Evolutionary conservation across 2,329 filamentous ascomycete genomes (phyloP).

Genomic region (Byssoonygena ceratinophila): DNA sequence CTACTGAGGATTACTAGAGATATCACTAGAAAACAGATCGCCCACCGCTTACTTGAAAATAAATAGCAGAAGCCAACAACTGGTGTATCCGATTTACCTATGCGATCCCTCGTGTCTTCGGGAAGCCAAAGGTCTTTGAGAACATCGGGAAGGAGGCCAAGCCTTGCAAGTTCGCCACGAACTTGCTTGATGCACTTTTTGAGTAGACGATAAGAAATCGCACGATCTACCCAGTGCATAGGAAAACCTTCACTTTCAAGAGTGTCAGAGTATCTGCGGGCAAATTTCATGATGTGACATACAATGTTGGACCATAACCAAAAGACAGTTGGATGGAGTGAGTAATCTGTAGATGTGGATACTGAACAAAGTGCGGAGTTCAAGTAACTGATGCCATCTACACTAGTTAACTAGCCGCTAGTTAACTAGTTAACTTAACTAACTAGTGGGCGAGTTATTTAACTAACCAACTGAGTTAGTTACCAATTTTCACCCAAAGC

Average conservation of each 20-base stretch:
- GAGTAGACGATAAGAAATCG: constrained; percentile 72
- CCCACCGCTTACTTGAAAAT: constrained; percentile 13
- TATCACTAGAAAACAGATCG: background rate
- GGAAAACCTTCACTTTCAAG: constrained; percentile 66
- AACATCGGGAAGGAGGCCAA: constrained; percentile 63
- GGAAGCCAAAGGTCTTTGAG: constrained; percentile 53
- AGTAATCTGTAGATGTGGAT: too few relatives aligned
- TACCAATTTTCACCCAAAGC: too few relatives aligned
- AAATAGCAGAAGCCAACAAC: constrained; percentile 15
- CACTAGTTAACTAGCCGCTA: too few relatives aligned
- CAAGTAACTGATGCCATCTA: too few relatives aligned
- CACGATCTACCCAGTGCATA: constrained; percentile 57
- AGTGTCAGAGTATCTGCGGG: constrained; percentile 61
- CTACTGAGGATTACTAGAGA: constrained; percentile 13
- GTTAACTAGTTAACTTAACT: too few relatives aligned
- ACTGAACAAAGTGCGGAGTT: too few relatives aligned
- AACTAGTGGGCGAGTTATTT: too few relatives aligned
- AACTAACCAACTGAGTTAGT: too few relatives aligned
- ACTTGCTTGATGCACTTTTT: constrained; percentile 85
- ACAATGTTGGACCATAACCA: too few relatives aligned
- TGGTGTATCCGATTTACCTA: constrained; percentile 3
- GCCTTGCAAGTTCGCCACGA: constrained; percentile 54
- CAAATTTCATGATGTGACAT: constrained; percentile 63
- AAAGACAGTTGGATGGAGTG: too few relatives aligned
- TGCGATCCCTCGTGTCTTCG: background rate